Evolutionary conservation across 2,329 filamentous ascomycete species (phyloP).

Genomic region (Ophiocordyceps unilateralis): DNA sequence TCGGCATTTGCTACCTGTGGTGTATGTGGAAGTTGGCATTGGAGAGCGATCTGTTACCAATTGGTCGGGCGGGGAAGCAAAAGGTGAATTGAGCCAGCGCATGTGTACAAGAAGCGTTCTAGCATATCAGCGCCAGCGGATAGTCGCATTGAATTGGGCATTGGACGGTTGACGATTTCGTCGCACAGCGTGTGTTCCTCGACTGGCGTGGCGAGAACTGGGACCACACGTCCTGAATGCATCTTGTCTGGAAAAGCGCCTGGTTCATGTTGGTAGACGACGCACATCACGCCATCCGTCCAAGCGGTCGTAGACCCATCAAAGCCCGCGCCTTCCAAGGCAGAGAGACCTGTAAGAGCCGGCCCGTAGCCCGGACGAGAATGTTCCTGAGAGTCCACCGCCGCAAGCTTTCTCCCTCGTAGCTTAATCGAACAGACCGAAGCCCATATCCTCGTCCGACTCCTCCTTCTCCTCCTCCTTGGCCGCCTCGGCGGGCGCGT

Average conservation of each 20-base stretch:
- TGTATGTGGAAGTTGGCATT: slow-evolving; percentile 53
- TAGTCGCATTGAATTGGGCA: background rate
- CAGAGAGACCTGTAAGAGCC: slow-evolving; percentile 11
- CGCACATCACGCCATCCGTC: slow-evolving; percentile 11
- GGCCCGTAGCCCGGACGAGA: slow-evolving; percentile 8
- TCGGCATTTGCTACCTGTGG: slow-evolving; percentile 81
- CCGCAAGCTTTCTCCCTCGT: slow-evolving; percentile 8
- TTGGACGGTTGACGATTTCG: background rate
- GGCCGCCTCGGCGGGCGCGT: slow-evolving; percentile 38
- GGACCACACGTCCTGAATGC: background rate
- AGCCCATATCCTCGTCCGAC: slow-evolving; percentile 62
- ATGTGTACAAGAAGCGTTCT: background rate
- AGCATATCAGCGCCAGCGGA: background rate
- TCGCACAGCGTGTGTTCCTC: background rate
- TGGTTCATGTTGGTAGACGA: slow-evolving; percentile 14
- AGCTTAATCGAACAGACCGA: slow-evolving; percentile 62
- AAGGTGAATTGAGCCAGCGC: slow-evolving; percentile 13
- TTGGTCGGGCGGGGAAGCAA: slow-evolving; percentile 5
- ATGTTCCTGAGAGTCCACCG: no score
- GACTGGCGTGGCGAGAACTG: background rate
- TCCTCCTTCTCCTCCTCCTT: slow-evolving; percentile 65
- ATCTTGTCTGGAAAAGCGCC: slow-evolving; percentile 8
- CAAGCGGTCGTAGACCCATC: slow-evolving; percentile 8
- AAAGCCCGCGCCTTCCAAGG: no score
- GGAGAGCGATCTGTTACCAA: slow-evolving; percentile 36